A percentile compares a stretch with the other conserved stretches of the same genome.
These are phyloP conservation scores for Nemania sp. DNA, from an alignment of 2,329 filamentous ascomycete genomes.

Conservation along the genomic window DNA sequence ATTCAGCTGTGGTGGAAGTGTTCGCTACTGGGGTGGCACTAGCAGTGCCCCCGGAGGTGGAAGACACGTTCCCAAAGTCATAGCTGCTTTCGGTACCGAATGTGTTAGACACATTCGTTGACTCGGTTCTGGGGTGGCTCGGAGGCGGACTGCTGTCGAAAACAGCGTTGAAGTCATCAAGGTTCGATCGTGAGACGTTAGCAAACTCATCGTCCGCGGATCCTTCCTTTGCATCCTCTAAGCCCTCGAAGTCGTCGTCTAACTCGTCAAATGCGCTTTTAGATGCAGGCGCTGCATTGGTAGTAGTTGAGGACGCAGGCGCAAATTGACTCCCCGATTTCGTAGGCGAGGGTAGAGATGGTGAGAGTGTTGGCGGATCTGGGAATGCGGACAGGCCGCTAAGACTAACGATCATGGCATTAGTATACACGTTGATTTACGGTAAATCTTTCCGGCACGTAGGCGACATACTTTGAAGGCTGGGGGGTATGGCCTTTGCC, in stretches of 20 bases:
- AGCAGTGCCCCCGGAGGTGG: constrained; percentile 37
- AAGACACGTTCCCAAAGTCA: constrained; percentile 57
- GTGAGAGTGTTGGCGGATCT: constrained; percentile 42
- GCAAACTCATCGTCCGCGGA: constrained; percentile 79
- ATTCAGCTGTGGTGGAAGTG: constrained; percentile 40
- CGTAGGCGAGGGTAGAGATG: constrained; percentile 40
- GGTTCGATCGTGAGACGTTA: constrained; percentile 68
- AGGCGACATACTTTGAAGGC: constrained; percentile 37
- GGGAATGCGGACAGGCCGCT: constrained; percentile 38
- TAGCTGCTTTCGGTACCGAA: constrained; percentile 62
- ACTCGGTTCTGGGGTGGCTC: constrained; percentile 58
- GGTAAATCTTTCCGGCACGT: constrained; percentile 9
- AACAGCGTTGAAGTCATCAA: constrained; percentile 79
- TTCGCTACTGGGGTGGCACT: constrained; percentile 44
- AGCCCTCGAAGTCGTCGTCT: constrained; percentile 78
- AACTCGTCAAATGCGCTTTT: constrained; percentile 72
- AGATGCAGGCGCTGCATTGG: constrained; percentile 41
- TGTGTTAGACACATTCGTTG: constrained; percentile 44
- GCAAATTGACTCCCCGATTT: constrained; percentile 40
- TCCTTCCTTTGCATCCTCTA: constrained; percentile 83
- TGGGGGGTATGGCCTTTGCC: constrained; percentile 32
- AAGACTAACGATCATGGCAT: constrained; percentile 34
- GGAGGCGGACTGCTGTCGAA: constrained; percentile 72
- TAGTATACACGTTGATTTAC: constrained; percentile 25
- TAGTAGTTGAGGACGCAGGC: constrained; percentile 42